Evolutionary conservation across 805 yeast species (phyloP), one percentile per base, ranked within the genome.

Genomic region (Metschnikowia aberdeeniae): DNA sequence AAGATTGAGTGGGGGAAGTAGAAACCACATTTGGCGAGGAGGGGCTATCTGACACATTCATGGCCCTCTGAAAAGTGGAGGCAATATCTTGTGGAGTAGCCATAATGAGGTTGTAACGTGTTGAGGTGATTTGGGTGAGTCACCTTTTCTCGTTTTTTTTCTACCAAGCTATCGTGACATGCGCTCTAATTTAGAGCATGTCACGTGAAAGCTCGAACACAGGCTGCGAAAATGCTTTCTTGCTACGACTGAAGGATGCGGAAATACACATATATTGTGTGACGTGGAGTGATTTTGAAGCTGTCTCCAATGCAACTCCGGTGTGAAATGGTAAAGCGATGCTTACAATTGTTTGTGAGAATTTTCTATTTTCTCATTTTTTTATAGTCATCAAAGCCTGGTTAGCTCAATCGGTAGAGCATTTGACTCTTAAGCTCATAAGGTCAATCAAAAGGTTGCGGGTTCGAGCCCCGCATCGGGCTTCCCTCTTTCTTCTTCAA

Each of bases 1-100:
- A 85, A 13, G 90, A 82, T 56, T 80, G 82, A n/a, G 86, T 80
- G 49, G 95, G 95, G 5, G 93, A 86, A 24, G 92, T 84, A 6
- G 90, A 83, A 49, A 86, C 95, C 7, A 84, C 87, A 60, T 83
- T 80, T 20, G 60, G 58, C 12, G 85, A 78, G 13, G 75, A 69
- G 10, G 43, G 20, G 22, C 46, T 46, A 4, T 45, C 49, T 20
- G 81, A 74, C 51, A 80, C 59, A 48, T 73, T 69, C 58, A 82
- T 72, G 30, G 82, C 73, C 46, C 62, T 70, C 59, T 80, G 76
- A 58, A 85, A 81, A 11, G 81, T 63, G 45, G 75, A 66, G 49
- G 80, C 78, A 55, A 85, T 84, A 62, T 84, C 84, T 65, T 81
- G 82, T 43, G 88, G 86, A 34, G 81, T 68, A 19, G 85, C 65